Percentiles rank a stretch among this genome's conserved stretches.
Conservation (phyloP, 2,329 filamentous ascomycete genomes). For the Sporothrix humicola region DNA sequence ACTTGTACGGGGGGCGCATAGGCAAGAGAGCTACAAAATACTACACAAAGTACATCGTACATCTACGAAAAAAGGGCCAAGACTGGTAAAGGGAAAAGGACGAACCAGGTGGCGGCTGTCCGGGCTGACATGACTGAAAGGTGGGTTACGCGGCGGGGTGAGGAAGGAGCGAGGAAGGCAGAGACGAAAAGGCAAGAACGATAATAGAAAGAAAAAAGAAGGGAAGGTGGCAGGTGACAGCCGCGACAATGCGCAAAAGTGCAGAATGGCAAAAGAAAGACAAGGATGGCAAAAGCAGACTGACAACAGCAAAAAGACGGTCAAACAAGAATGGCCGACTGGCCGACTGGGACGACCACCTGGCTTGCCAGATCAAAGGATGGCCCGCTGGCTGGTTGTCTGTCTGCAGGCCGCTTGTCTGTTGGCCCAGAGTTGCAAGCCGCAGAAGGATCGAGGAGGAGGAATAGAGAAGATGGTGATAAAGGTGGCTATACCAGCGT, state of each 20-base stretch:
- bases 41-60: background rate
- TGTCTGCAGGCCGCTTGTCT: too few relatives aligned
- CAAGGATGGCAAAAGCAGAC: background rate
- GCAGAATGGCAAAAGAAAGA: background rate
- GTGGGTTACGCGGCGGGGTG: background rate
- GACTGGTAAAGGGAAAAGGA: background rate
- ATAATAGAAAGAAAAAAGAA: background rate
- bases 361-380: too few relatives aligned
- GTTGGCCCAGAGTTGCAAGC: too few relatives aligned
- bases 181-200: background rate
- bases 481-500: background rate
- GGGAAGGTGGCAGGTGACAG: background rate
- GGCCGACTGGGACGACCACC: too few relatives aligned
- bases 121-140: conserved; percentile 15
- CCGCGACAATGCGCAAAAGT: background rate
- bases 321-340: too few relatives aligned
- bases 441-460: too few relatives aligned
- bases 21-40: background rate
- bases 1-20: too few relatives aligned
- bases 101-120: background rate
- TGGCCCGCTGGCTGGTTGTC: too few relatives aligned
- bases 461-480: too few relatives aligned
- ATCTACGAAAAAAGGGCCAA: background rate
- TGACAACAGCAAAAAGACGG: too few relatives aligned
- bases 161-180: background rate